Evolutionary conservation across 2,329 filamentous ascomycete genomes (phyloP), one percentile per base, ranked within the genome.

Genomic region (Nemania abortiva): DNA sequence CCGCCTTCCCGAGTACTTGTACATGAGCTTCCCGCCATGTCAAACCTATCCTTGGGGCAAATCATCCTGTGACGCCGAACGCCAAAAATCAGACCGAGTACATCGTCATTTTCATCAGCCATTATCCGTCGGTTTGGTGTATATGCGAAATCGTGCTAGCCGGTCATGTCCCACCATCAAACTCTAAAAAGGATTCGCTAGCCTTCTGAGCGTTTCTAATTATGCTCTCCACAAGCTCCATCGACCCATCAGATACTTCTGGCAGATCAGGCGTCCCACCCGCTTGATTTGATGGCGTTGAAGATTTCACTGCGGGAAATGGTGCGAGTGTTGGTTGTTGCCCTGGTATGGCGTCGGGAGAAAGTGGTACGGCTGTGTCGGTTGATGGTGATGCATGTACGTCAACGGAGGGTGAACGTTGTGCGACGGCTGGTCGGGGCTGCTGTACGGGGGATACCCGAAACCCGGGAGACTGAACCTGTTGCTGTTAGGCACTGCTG

Each of bases 401-500:
- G 39, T 63, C 39, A 11, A 34, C 56, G 29, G 56, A 53, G 7
- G 42, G 56, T 64, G 63, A 18, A 31, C 15, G 31, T 34, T 50
- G 52, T 68, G 39, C 50, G 42, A 50, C 27, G 47, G 54, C 60
- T 63, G 69, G 29, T 39, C 53, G 66, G 61, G 64, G 47, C 29
- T 68, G 65, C 57, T 65, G 72, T 72, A 69, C 66, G 58, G 72
- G 49, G 62, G 69, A 60, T 61, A 69, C 49, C 63, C 66, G 72
- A 71, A 49, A 65, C 57, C 62, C 56, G 63, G 70, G 63, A 71
- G 71, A 69, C 63, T 74, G 75, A 73, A 71, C 70, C 77, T 78
- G 66, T 74, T 74, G 76, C 71, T 78, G 77, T 79, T 78, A 79
- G 77, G 75, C 76, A 76, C 72, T 74, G 75, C 74, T 75, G 75